These are phyloP conservation scores for Poa annua DNA, from an alignment of 176 grass and related monocot species.

Conservation along the genomic window DNA sequence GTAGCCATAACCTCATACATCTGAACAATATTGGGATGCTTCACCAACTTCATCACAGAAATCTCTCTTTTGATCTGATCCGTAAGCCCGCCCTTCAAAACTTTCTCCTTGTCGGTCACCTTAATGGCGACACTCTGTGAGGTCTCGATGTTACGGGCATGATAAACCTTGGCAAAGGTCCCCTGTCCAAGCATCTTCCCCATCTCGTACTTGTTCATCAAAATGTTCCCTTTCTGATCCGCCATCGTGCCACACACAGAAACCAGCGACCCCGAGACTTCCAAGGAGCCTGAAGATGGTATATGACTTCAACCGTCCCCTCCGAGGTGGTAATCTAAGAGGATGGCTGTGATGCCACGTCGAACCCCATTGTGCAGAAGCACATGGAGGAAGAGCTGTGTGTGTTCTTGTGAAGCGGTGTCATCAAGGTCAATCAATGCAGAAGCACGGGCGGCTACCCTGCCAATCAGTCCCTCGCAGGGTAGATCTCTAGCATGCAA, in stretches of 20 bases:
- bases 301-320: slow-evolving; percentile 83
- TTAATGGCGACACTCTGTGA: slow-evolving; percentile 84
- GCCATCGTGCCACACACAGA: slow-evolving; percentile 45
- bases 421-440: slow-evolving; percentile 71
- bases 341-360: slow-evolving; percentile 61
- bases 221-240: slow-evolving; percentile 62
- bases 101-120: slow-evolving; percentile 95
- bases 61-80: slow-evolving; percentile 98
- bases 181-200: slow-evolving; percentile 87
- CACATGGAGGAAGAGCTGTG: slow-evolving; percentile 53
- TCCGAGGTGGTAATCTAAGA: slow-evolving; percentile 69
- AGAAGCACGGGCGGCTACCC: slow-evolving; percentile 29
- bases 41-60: slow-evolving; percentile 86
- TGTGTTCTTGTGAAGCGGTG: slow-evolving; percentile 49
- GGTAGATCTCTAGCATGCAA: slow-evolving; percentile 83
- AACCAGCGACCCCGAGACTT: neutral
- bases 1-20: slow-evolving; percentile 97
- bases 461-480: slow-evolving; percentile 54
- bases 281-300: neutral
- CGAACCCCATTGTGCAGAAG: slow-evolving; percentile 69
- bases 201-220: slow-evolving; percentile 84
- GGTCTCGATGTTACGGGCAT: slow-evolving; percentile 69
- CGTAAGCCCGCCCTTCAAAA: slow-evolving; percentile 80
- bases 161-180: slow-evolving; percentile 98
- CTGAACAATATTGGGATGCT: slow-evolving; percentile 83